These are phyloP conservation scores for Grigorovia humatica DNA, from an alignment of 805 yeast genomes.

Conservation along the genomic window DNA sequence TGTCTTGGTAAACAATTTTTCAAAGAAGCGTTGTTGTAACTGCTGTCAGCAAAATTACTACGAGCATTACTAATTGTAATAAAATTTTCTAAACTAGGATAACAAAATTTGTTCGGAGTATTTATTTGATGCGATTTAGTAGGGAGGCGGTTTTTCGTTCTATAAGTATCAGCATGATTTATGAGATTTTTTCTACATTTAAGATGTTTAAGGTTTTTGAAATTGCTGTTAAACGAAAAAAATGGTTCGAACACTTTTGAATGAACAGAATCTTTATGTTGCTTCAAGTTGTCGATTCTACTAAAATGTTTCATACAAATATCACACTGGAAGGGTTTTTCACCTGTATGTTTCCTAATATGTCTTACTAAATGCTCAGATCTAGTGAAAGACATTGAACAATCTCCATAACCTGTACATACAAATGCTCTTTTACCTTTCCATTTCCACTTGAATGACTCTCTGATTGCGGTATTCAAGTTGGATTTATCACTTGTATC, in stretches of 20 bases:
- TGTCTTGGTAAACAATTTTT: too few relatives aligned
- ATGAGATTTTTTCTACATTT: not conserved
- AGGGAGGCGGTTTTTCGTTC: not conserved
- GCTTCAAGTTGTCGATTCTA: conserved; percentile 78
- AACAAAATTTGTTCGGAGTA: too few relatives aligned
- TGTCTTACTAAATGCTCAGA: conserved; percentile 90
- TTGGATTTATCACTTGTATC: not conserved
- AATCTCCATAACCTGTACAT: conserved; percentile 78
- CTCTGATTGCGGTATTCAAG: not conserved
- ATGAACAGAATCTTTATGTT: conserved; percentile 82
- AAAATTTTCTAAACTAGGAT: not conserved
- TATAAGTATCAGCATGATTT: not conserved
- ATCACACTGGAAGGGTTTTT: conserved; percentile 81
- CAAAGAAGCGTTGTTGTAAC: too few relatives aligned
- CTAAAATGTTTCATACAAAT: conserved; percentile 72
- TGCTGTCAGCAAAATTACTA: too few relatives aligned
- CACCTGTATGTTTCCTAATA: conserved; percentile 89
- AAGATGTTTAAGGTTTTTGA: not conserved
- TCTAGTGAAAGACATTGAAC: conserved; percentile 81
- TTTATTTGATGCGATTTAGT: not conserved
- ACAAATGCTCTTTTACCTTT: conserved; percentile 48
- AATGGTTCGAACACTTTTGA: conserved; percentile 20
- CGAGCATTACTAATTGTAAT: too few relatives aligned
- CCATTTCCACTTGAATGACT: not conserved
- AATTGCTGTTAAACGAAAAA: not conserved